A percentile compares a stretch with the other conserved stretches of the same genome.
Conservation (phyloP, 1,284 basidiomycete species). For the Polyporus tsugae region DNA sequence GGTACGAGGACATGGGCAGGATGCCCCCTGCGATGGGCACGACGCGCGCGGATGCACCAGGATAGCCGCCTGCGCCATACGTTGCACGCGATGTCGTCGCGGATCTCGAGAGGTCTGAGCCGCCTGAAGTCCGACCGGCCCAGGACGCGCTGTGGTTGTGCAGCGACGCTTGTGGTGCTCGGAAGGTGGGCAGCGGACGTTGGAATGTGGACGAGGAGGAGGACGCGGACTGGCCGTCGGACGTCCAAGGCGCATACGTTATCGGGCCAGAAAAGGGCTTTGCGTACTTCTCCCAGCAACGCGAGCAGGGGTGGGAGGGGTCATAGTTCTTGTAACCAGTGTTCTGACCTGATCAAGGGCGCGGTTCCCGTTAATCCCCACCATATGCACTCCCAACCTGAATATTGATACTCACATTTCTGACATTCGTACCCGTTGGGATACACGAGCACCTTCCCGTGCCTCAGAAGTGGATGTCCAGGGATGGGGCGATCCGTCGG, state of each 20-base stretch:
- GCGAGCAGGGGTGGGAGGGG: constrained; percentile 69
- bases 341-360: constrained; percentile 63
- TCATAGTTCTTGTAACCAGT: constrained; percentile 76
- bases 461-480: constrained; percentile 68
- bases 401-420: constrained; percentile 49
- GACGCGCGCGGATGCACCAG: constrained; percentile 36
- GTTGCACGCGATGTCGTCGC: constrained; percentile 32
- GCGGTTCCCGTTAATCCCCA: constrained; percentile 9
- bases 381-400: neutral
- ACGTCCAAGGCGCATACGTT: constrained; percentile 57
- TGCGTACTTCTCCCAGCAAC: constrained; percentile 75
- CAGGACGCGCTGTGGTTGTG: constrained; percentile 31
- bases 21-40: constrained; percentile 37
- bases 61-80: constrained; percentile 23
- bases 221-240: constrained; percentile 31
- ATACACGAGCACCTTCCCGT: constrained; percentile 71
- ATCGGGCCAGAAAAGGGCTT: constrained; percentile 67
- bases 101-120: constrained; percentile 30
- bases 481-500: constrained; percentile 70
- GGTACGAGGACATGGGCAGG: constrained; percentile 36
- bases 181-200: constrained; percentile 46
- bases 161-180: constrained; percentile 35
- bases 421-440: constrained; percentile 65
- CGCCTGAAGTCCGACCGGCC: constrained; percentile 25
- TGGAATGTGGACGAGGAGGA: constrained; percentile 46